Evolutionary conservation across 2,329 filamentous ascomycete species (phyloP).

Genomic region (Pseudogymnoascus sp.): DNA sequence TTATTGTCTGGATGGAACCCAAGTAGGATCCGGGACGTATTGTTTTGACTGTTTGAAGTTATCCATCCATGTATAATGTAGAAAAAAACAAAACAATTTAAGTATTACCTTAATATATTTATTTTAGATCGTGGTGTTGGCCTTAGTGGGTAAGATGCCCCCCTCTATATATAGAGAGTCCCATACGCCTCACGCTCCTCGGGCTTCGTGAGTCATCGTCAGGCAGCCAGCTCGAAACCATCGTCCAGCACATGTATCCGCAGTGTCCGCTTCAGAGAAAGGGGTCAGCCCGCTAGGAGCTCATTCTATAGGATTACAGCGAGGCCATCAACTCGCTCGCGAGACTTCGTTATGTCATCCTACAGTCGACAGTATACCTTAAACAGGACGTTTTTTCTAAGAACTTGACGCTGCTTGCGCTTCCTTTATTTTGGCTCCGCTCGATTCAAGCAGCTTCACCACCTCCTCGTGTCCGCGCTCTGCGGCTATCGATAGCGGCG

Average conservation of each 20-base stretch:
- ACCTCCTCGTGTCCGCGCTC: background rate
- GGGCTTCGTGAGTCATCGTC: too few relatives aligned
- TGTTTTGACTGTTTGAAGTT: background rate
- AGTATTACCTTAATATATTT: background rate
- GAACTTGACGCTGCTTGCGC: background rate
- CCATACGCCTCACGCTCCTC: too few relatives aligned
- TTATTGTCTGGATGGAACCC: background rate
- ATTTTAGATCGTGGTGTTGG: background rate
- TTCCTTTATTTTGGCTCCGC: background rate
- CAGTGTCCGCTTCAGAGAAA: too few relatives aligned
- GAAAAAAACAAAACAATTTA: background rate
- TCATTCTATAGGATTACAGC: background rate
- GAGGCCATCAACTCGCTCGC: background rate
- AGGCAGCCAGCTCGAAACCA: too few relatives aligned
- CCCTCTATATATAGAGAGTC: too few relatives aligned
- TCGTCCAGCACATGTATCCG: too few relatives aligned
- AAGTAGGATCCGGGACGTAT: background rate
- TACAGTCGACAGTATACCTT: background rate
- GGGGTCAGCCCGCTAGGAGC: too few relatives aligned
- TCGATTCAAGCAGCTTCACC: background rate
- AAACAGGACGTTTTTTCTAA: too few relatives aligned
- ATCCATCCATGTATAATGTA: background rate
- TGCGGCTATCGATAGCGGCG: constrained; percentile 9
- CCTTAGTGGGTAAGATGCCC: background rate
- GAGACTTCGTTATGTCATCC: background rate